These are phyloP conservation scores for Mortierella claussenii DNA, from an alignment of 192 early-diverging fungal species.

Conservation along the genomic window DNA sequence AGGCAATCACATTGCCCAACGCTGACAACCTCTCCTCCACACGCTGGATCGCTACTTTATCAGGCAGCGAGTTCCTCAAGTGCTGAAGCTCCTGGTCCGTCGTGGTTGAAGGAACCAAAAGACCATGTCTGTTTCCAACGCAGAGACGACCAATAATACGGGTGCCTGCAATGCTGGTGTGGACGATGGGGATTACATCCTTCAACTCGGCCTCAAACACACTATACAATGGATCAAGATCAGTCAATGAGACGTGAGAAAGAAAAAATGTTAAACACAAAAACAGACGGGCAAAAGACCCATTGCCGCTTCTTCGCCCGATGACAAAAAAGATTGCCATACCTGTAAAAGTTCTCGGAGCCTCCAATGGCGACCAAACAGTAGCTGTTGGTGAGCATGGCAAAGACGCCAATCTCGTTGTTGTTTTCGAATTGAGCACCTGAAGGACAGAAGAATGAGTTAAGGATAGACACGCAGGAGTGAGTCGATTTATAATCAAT, in stretches of 20 bases:
- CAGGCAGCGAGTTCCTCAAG: constrained; percentile 94
- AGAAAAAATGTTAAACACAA: background rate
- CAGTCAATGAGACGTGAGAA: too few relatives aligned
- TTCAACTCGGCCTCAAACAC: constrained; percentile 95
- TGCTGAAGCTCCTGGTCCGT: constrained; percentile 99
- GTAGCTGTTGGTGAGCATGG: constrained; percentile 97
- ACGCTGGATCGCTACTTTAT: constrained; percentile 92
- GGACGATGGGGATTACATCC: constrained; percentile 96
- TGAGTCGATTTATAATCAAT: constrained; percentile 1
- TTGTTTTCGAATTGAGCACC: constrained; percentile 99
- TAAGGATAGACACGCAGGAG: background rate
- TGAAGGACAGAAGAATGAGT: constrained; percentile 11
- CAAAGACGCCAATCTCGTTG: constrained; percentile 99
- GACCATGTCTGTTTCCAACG: constrained; percentile 93
- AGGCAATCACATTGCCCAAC: constrained; percentile 98
- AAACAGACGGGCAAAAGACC: too few relatives aligned
- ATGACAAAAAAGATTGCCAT: background rate
- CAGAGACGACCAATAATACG: constrained; percentile 96
- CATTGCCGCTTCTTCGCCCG: too few relatives aligned
- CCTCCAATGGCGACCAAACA: constrained; percentile 97
- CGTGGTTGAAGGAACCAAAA: constrained; percentile 94
- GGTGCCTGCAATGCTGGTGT: constrained; percentile 96
- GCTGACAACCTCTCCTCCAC: constrained; percentile 98
- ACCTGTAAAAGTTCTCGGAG: constrained; percentile 99
- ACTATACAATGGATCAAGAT: constrained; percentile 61